Conservation (phyloP, 305 asterid genomes). For the Fraxinus paxiana region DNA sequence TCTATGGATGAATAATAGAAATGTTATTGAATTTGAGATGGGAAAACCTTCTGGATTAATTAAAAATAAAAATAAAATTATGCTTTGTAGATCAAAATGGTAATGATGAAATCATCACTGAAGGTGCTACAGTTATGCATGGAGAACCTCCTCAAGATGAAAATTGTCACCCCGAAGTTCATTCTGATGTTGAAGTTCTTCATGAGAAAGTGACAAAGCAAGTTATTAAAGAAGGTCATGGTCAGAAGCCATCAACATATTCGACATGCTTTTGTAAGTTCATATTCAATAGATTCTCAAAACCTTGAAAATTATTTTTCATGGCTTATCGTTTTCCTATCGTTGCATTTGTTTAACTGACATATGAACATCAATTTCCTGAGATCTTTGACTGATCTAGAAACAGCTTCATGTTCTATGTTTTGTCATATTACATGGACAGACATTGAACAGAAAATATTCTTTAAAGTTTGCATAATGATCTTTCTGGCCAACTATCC, state of each 20-base stretch:
- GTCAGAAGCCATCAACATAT: conserved; percentile 88
- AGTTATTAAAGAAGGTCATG: conserved; percentile 81
- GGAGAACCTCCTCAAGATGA: conserved; percentile 73
- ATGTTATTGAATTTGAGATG: conserved; percentile 14
- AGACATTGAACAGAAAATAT: not conserved
- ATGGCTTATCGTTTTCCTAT: not conserved
- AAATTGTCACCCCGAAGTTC: conserved; percentile 67
- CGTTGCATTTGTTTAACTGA: not conserved
- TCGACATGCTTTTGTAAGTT: conserved; percentile 93
- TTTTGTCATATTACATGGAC: not conserved
- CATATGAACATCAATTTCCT: not conserved
- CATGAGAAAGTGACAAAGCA: conserved; percentile 89
- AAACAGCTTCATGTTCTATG: not conserved
- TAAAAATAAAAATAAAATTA: not conserved
- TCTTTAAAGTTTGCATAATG: not conserved
- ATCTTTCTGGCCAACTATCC: not conserved
- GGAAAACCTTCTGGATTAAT: conserved; percentile 15
- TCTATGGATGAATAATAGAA: conserved; percentile 1
- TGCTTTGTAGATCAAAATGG: conserved; percentile 49
- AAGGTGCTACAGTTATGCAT: conserved; percentile 70
- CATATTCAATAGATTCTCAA: not conserved
- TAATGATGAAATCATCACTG: conserved; percentile 53
- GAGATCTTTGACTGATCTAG: not conserved
- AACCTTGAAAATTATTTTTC: conserved; percentile 3
- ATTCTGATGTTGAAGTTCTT: conserved; percentile 61